A percentile compares a stretch with the other conserved stretches of the same genome.
Conservation (phyloP, 306 rosid species). For the Quercus parvula region DNA sequence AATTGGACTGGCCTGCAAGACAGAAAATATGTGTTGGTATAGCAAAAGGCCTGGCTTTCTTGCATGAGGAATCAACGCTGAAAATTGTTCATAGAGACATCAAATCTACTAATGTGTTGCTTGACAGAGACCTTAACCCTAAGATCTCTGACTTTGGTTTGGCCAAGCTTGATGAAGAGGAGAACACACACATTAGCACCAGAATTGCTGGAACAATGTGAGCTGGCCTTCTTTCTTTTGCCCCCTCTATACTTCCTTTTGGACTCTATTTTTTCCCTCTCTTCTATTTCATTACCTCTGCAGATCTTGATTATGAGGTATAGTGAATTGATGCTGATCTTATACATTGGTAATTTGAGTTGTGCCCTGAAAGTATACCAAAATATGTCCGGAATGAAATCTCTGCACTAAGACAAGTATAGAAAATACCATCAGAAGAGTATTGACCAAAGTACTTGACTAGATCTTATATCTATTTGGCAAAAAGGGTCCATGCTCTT, state of each 20-base stretch:
- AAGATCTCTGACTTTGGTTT: conserved; percentile 84
- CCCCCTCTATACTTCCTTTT: background rate
- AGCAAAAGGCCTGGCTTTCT: conserved; percentile 77
- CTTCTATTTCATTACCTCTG: too few relatives aligned
- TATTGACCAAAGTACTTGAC: too few relatives aligned
- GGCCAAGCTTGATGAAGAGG: conserved; percentile 72
- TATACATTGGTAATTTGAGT: too few relatives aligned
- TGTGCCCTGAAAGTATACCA: too few relatives aligned
- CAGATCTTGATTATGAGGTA: too few relatives aligned
- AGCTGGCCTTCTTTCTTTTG: background rate
- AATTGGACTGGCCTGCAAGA: conserved; percentile 62
- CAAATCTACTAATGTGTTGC: conserved; percentile 75
- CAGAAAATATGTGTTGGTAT: conserved; percentile 63
- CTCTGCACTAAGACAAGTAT: too few relatives aligned
- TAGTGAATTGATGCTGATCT: too few relatives aligned
- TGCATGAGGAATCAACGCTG: conserved; percentile 69
- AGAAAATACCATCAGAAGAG: too few relatives aligned
- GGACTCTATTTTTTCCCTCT: too few relatives aligned
- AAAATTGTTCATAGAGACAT: conserved; percentile 80
- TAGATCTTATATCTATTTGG: too few relatives aligned
- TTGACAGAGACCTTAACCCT: conserved; percentile 58
- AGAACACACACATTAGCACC: conserved; percentile 70
- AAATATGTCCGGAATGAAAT: too few relatives aligned
- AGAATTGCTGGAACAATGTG: conserved; percentile 55
- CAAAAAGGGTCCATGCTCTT: too few relatives aligned